Base-by-base conservation (phyloP, 371 early-diverging fungal genomes). In the Mucor ambiguus region DNA sequence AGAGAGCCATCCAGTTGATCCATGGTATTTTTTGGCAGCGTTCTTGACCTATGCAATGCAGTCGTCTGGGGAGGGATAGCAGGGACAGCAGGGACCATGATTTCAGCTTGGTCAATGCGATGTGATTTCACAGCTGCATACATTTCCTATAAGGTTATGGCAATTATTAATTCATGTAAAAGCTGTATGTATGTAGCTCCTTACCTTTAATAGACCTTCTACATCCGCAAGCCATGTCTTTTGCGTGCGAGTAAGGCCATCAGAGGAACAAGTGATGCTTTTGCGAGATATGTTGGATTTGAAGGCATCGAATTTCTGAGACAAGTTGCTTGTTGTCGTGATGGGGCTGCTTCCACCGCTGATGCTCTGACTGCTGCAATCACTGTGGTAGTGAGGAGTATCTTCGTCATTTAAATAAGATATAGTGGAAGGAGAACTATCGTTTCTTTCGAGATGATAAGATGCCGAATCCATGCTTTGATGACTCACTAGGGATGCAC, bases 171-270 rank as follows among this genome's bases (percentile, higher is more conserved):
- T 46, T 60, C 46, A n/a, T 60, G 30, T 46, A 26, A 32, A 55
- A 29, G n/a, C 7, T 61, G 8, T 14, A 29, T 49, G 35, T 14
- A 16, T 22, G 35, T n/a, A 22, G 33, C 60, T 33, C 32, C 26
- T 49, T 71, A 77, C 77, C 68, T 72, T 74, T 37, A 77, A 63
- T 37, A 67, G 28, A 43, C 22, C 46, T 59, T 77, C 77, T 10
- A 72, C 63, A 26, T 76, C 77, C 16, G 54, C 37, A 20, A 67
- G 18, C 77, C 77, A 76, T 11, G 54, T 54, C 55, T 62, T 66
- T 52, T 74, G 74, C 9, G 48, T 41, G 24, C 66, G 41, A 29
- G 65, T 60, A 6, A 60, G 22, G 2, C 55, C 60, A 24, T 58
- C 59, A 14, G 18, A 37, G 11, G 14, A 24, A 35, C 22, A 57